Percentiles rank a stretch among this genome's conserved stretches.
Conservation (phyloP, 2,329 filamentous ascomycete species). For the Periconia macrospinosa region DNA sequence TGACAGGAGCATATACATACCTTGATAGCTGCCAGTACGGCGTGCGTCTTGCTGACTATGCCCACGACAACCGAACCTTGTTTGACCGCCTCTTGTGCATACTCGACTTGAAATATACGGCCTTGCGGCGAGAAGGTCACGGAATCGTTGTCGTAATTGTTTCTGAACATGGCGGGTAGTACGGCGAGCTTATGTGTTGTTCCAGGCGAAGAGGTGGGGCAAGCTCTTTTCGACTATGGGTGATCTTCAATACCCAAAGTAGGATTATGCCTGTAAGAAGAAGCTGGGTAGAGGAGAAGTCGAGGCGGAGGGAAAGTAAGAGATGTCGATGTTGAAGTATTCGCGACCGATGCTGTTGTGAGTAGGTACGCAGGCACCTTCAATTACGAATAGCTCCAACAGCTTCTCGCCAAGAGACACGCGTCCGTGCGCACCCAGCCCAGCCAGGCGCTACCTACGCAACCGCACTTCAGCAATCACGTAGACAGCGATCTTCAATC, state of each 20-base stretch:
- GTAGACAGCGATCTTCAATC: not conserved
- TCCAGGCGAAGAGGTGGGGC: not conserved
- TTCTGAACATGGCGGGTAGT: conserved; percentile 82
- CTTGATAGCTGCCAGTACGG: conserved; percentile 95
- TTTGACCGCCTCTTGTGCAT: conserved; percentile 98
- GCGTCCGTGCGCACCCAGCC: conserved; percentile 12
- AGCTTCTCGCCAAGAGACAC: conserved; percentile 21
- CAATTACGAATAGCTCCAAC: conserved; percentile 27
- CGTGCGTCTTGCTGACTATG: conserved; percentile 96
- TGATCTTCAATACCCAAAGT: not conserved
- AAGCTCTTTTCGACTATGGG: not conserved
- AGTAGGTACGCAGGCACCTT: conserved; percentile 14
- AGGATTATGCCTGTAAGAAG: not conserved
- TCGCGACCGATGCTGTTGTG: not conserved
- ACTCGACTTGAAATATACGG: conserved; percentile 99
- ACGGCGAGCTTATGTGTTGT: not conserved
- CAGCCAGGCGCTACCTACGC: conserved; percentile 19
- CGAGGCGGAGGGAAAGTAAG: not conserved
- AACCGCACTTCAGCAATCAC: conserved; percentile 14
- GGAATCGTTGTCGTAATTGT: conserved; percentile 99
- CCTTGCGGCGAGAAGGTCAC: conserved; percentile 99
- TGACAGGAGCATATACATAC: conserved; percentile 50
- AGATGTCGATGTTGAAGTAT: not conserved
- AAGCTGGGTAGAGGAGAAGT: not conserved
- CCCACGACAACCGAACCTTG: conserved; percentile 98